A percentile compares a stretch with the other conserved stretches of the same genome.
Evolutionary conservation across 148 eudicot genomes (phyloP).

Genomic region (Fagopyrum tataricum): DNA sequence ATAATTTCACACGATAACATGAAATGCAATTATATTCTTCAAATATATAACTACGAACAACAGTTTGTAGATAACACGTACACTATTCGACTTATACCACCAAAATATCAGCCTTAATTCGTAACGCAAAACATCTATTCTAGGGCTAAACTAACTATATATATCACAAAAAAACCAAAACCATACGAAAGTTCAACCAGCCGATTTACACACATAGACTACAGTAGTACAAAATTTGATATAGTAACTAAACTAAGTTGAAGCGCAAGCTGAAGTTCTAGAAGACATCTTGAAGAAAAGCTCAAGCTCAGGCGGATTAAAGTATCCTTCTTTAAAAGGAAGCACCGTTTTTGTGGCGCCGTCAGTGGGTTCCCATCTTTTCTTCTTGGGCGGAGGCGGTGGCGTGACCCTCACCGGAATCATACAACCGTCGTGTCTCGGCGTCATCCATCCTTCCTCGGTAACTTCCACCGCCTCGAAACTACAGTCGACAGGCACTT

Average conservation of each 20-base stretch:
- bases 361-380: background rate
- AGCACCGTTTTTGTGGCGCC: background rate
- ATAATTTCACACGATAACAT: too few species aligned
- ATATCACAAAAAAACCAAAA: background rate
- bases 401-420: constrained; percentile 11
- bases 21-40: too few species aligned
- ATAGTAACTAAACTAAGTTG: background rate
- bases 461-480: background rate
- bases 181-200: background rate
- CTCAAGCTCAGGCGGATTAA: constrained; percentile 11
- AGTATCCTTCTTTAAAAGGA: background rate
- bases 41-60: too few species aligned
- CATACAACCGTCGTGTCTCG: background rate
- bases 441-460: constrained; percentile 10
- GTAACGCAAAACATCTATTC: background rate
- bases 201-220: background rate
- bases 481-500: background rate
- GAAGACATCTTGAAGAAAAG: constrained; percentile 4
- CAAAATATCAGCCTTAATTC: too few species aligned
- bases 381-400: constrained; percentile 11
- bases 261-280: background rate
- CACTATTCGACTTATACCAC: too few species aligned
- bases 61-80: too few species aligned
- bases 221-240: background rate
- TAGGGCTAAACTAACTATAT: background rate